These are phyloP conservation scores for Termitomyces sp. DNA, from an alignment of 768 basidiomycete species.

Conservation along the genomic window DNA sequence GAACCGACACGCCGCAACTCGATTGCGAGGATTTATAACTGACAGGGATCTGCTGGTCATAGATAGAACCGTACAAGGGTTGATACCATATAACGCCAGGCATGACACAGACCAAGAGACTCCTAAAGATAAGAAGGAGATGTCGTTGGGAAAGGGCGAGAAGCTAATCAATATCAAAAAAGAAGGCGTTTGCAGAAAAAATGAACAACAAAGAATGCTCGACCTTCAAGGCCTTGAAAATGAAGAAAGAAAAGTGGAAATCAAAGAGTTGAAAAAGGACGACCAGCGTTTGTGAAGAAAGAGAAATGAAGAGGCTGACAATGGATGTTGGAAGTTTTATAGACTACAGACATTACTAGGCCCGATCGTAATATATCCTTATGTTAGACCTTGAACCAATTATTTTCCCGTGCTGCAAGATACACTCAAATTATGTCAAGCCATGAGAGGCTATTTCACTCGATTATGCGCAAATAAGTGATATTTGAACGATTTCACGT, in stretches of 20 bases:
- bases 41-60: slow-evolving; percentile 15
- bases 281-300: slow-evolving; percentile 16
- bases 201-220: background rate
- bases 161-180: background rate
- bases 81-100: slow-evolving; percentile 9
- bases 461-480: too few relatives aligned
- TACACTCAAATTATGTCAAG: too few relatives aligned
- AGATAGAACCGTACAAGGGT: slow-evolving; percentile 7
- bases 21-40: slow-evolving; percentile 13
- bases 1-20: slow-evolving; percentile 13
- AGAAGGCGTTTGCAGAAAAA: background rate
- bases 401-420: too few relatives aligned
- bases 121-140: background rate
- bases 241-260: background rate
- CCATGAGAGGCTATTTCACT: too few relatives aligned
- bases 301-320: slow-evolving; percentile 14
- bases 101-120: background rate
- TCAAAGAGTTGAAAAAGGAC: background rate
- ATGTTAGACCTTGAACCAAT: background rate
- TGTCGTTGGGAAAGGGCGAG: background rate
- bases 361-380: slow-evolving; percentile 2
- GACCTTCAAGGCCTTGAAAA: slow-evolving; percentile 9
- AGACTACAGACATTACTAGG: background rate
- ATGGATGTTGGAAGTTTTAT: slow-evolving; percentile 3
- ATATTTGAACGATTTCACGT: too few relatives aligned